Conservation (phyloP, 169 alveolate species). For the Toxoplasma gondii region DNA sequence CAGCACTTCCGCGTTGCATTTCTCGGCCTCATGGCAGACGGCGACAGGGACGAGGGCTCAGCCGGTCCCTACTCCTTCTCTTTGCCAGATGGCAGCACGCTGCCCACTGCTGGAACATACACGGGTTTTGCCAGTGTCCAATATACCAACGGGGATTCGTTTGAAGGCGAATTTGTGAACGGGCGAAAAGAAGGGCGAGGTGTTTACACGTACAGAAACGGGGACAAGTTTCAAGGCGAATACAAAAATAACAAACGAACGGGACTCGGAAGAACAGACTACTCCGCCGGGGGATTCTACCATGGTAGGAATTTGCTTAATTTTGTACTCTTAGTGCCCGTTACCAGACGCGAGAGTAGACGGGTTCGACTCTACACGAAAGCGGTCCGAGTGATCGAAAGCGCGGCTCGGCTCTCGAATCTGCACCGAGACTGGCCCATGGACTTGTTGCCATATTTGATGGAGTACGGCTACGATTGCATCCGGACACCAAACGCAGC, state of each 20-base stretch:
- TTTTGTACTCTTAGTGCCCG: neutral
- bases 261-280: conserved; percentile 89
- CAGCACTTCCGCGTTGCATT: neutral
- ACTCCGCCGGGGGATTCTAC: conserved; percentile 72
- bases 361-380: neutral
- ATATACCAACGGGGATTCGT: conserved; percentile 85
- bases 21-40: neutral
- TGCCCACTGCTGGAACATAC: neutral
- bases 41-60: neutral
- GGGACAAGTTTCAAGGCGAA: conserved; percentile 92
- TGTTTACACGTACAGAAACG: conserved; percentile 87
- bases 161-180: conserved; percentile 90
- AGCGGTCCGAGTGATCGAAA: neutral
- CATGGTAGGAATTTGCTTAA: conserved; percentile 57
- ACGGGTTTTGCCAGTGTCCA: conserved; percentile 14
- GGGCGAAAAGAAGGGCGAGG: conserved; percentile 93
- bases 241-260: conserved; percentile 89
- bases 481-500: too few species aligned
- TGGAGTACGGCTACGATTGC: too few species aligned
- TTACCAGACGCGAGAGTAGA: neutral
- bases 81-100: conserved; percentile 27
- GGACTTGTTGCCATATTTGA: too few species aligned
- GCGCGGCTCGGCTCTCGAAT: neutral
- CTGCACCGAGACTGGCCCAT: neutral
- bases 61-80: conserved; percentile 15